Percentiles rank a stretch among this genome's conserved stretches.
Evolutionary conservation across 208 protist species (phyloP).

Genomic region (Leishmania lainsoni): DNA sequence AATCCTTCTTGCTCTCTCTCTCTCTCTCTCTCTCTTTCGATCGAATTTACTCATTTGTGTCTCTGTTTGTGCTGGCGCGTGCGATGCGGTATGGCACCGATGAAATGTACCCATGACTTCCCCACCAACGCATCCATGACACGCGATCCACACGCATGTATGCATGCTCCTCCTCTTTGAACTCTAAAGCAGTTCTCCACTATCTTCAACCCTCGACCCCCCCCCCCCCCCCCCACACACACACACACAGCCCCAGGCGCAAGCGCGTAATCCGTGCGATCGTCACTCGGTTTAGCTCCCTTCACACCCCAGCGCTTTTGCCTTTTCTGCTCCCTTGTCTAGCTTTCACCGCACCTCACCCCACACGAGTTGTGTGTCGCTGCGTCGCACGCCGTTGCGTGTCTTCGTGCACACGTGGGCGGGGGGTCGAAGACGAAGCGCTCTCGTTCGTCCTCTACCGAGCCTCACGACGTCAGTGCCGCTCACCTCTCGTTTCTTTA

Average conservation of each 20-base stretch:
- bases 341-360: neutral
- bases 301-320: neutral
- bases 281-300: neutral
- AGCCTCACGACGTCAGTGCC: neutral
- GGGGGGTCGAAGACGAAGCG: neutral
- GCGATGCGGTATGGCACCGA: neutral
- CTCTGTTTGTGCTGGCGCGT: neutral
- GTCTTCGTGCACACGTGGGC: neutral
- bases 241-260: neutral
- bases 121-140: neutral
- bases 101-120: too few relatives aligned
- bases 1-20: neutral
- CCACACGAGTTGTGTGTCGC: neutral
- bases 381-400: neutral
- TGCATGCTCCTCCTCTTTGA: neutral
- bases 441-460: neutral
- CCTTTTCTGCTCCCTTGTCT: neutral
- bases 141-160: neutral
- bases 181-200: neutral
- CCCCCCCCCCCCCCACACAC: neutral
- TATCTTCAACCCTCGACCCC: neutral
- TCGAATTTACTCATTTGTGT: neutral
- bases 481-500: neutral
- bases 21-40: neutral
- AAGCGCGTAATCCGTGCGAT: neutral